These are phyloP conservation scores for Trametes sp. DNA, from an alignment of 1,284 basidiomycete genomes.

Conservation along the genomic window DNA sequence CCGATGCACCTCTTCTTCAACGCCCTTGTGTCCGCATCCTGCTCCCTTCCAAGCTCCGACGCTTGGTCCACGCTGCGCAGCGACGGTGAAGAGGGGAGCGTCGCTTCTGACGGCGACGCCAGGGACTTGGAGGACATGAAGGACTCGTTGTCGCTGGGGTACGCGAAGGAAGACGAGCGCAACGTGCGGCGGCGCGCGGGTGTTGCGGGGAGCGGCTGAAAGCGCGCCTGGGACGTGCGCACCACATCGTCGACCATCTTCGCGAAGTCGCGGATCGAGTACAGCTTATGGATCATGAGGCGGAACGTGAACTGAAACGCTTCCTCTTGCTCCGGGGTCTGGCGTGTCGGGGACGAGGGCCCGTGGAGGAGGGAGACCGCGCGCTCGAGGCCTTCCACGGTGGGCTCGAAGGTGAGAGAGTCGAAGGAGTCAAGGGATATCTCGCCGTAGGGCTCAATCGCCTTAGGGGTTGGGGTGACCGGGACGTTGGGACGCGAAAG, in stretches of 20 bases:
- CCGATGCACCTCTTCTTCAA: constrained; percentile 30
- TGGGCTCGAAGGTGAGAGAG: constrained; percentile 18
- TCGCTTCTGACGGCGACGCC: constrained; percentile 16
- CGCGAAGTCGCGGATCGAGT: constrained; percentile 66
- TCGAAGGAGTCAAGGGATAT: constrained; percentile 22
- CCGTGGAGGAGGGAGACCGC: constrained; percentile 28
- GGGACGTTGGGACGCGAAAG: background rate
- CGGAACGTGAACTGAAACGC: constrained; percentile 62
- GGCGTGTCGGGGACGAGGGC: background rate
- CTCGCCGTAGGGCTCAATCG: constrained; percentile 4
- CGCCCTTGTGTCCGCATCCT: constrained; percentile 16
- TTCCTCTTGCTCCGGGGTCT: constrained; percentile 24
- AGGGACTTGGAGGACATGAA: constrained; percentile 12
- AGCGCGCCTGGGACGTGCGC: constrained; percentile 51
- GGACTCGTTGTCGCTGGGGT: constrained; percentile 17
- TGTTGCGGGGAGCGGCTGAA: constrained; percentile 19
- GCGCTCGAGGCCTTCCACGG: constrained; percentile 26
- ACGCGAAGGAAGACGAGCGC: constrained; percentile 14
- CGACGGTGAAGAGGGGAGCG: constrained; percentile 22
- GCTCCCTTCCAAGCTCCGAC: constrained; percentile 7
- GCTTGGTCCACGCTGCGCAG: constrained; percentile 17
- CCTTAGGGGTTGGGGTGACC: background rate
- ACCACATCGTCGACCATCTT: constrained; percentile 63
- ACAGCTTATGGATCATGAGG: constrained; percentile 69
- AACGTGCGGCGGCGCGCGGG: constrained; percentile 15